Base-by-base conservation (phyloP, 139 green algal genomes). In the Chlorella vulgaris region DNA sequence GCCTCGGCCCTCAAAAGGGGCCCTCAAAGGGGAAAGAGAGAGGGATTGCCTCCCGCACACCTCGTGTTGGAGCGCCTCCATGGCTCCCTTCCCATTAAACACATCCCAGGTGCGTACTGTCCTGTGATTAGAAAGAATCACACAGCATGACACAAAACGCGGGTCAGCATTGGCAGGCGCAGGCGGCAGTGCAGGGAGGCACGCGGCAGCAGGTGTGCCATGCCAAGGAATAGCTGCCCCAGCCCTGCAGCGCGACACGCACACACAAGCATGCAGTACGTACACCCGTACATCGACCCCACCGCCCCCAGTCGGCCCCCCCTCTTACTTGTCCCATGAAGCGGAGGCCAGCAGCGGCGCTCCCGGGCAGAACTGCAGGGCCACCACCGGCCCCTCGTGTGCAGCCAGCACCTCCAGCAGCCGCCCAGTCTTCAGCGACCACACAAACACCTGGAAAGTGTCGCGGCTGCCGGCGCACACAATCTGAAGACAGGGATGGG, bases 391-490 rank as follows among this genome's bases (percentile, higher is more conserved):
- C 6, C 92, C 97, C 86, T 99, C 94, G 82, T 99, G 96, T 10
- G 91, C 96, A 0, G 91, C 85, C 65, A 99, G 88, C 39, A 98
- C 83, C 81, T 99, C 97, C 78, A 99, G 90, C 82, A 99, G 86
- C 38, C 92, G 87, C 2, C 93, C 96, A 0, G 96, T 99, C 78
- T 94, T 93, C 35, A 99, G 71, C 24, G 88, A 94, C 97, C 97
- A 99, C 58, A 99, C 92, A 83, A 92, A 97, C n/a, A 99, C 90
- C 83, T 97, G 84, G 84, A 97, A 98, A 15, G 88, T 93, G 76
- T 99, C 96, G 39, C 88, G 74, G 7, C 86, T 92, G 50, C 95
- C 96, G 18, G 96, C 96, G 24, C 83, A 91, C 80, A 98, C 86
- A 29, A 98, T 80, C 87, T 92, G 43, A 15, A 53, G 33, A 29